Evolutionary conservation across 1,284 basidiomycete species (phyloP), one percentile per base, ranked within the genome.

Genomic region (Abortiporus biennis): DNA sequence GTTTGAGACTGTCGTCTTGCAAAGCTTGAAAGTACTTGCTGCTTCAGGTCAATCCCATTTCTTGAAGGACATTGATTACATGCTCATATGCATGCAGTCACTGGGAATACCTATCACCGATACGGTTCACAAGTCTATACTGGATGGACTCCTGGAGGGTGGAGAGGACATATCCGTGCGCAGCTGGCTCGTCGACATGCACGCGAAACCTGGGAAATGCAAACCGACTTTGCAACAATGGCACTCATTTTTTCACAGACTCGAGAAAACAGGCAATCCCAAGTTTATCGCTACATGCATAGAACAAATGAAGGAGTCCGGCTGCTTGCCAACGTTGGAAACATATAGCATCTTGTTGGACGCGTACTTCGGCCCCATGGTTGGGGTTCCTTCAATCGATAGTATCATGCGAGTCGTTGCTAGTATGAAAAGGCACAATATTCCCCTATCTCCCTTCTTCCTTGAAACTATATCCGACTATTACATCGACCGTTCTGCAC

Each of bases 211-310:
- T 2, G 71, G 69, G 8, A 52, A 66, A 27, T 49, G 68, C 30
- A 55, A 48, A 5, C 74, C 75, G 0, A 67, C 69, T n/a, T 57
- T 68, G 21, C 62, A 70, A n/a, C 76, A 78, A 45, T 78, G 76
- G 63, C 71, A 78, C 47, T 46, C 66, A 5, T 67, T 80, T 44
- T 57, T 83, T 19, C 61, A 69, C 25, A 57, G 65, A 12, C 74
- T 68, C 47, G 42, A 39, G 9, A 19, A 40, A n/a, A 40, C 15
- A 1, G 20, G 40, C 11, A 37, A 51, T 24, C 21, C 38, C 6
- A 20, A 27, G 1, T 23, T 50, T 30, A 25, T 52, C 11, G 20
- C 24, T 2, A 16, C 24, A 2, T 38, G 43, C 13, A 22, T 55
- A 2, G 17, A 20, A 8, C 34, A 9, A 33, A 50, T 57, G 47